These are phyloP conservation scores for Pseudogymnoascus sp. DNA, from an alignment of 2,329 filamentous ascomycete genomes.

Conservation along the genomic window DNA sequence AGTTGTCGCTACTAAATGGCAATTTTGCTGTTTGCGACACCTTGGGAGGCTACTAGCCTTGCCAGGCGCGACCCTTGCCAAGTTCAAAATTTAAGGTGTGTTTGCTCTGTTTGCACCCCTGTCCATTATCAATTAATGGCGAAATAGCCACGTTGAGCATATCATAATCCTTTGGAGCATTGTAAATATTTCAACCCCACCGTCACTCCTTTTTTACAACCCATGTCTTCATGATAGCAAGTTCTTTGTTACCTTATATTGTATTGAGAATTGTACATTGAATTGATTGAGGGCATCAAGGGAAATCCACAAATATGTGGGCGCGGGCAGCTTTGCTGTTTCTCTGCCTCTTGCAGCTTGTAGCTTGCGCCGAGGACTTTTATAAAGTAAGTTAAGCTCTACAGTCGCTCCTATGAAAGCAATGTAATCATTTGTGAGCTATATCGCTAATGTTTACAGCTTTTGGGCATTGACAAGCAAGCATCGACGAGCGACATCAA, in stretches of 20 bases:
- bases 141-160: conserved; percentile 14
- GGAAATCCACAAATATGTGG: conserved; percentile 36
- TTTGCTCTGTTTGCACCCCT: conserved; percentile 13
- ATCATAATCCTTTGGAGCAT: neutral
- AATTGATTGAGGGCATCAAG: conserved; percentile 2
- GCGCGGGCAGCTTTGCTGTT: conserved; percentile 44
- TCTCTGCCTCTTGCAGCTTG: conserved; percentile 47
- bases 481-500: conserved; percentile 87
- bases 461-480: conserved; percentile 71
- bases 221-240: conserved; percentile 1
- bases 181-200: conserved; percentile 1
- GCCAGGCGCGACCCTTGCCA: conserved; percentile 6
- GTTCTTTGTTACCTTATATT: conserved; percentile 11
- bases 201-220: conserved; percentile 15
- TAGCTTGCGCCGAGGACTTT: conserved; percentile 60
- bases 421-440: neutral
- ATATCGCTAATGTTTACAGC: conserved; percentile 36
- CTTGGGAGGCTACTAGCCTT: conserved; percentile 6
- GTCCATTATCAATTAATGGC: conserved; percentile 10
- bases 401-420: neutral
- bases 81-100: conserved; percentile 11
- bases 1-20: neutral
- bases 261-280: conserved; percentile 7
- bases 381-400: conserved; percentile 54
- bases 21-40: neutral